Evolutionary conservation across 805 yeast species (phyloP).

Genomic region (Blastobotrys peoriensis): DNA sequence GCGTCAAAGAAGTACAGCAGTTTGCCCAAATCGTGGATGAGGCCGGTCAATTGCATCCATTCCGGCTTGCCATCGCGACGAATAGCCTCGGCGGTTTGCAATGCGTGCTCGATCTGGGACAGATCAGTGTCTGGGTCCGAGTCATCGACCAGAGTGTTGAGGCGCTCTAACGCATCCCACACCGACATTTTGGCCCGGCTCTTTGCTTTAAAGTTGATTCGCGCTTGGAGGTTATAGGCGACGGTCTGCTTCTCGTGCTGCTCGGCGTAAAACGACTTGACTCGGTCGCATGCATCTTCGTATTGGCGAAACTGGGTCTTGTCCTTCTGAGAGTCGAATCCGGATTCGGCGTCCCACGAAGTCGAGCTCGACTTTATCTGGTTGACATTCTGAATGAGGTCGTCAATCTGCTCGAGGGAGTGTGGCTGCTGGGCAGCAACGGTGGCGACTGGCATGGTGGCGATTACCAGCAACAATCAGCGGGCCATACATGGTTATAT

Average conservation of each 20-base stretch:
- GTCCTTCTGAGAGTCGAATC: slow-evolving; percentile 25
- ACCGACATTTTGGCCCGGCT: slow-evolving; percentile 60
- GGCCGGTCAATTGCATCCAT: slow-evolving; percentile 71
- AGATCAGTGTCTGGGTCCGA: slow-evolving; percentile 72
- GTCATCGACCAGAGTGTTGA: slow-evolving; percentile 60
- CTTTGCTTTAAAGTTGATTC: slow-evolving; percentile 65
- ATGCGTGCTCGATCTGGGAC: slow-evolving; percentile 68
- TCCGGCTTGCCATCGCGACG: slow-evolving; percentile 61
- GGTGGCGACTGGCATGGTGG: neutral
- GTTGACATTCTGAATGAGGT: slow-evolving; percentile 18
- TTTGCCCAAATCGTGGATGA: slow-evolving; percentile 68
- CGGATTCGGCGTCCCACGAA: slow-evolving; percentile 18
- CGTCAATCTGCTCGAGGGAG: slow-evolving; percentile 18
- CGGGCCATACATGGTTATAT: too few relatives aligned
- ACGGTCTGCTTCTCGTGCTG: slow-evolving; percentile 68
- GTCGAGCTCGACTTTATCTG: slow-evolving; percentile 10
- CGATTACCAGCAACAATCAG: too few relatives aligned
- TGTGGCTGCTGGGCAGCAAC: slow-evolving; percentile 5
- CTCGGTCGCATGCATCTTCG: slow-evolving; percentile 63
- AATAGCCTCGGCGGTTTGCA: slow-evolving; percentile 72
- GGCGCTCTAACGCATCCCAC: slow-evolving; percentile 63
- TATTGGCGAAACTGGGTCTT: slow-evolving; percentile 51
- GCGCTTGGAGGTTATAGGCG: slow-evolving; percentile 63
- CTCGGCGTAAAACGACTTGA: slow-evolving; percentile 57
- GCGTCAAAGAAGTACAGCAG: slow-evolving; percentile 64